Percentiles rank a stretch among this genome's conserved stretches.
Conservation (phyloP, 495 filamentous ascomycete species). For the Xylaria telfairii region DNA sequence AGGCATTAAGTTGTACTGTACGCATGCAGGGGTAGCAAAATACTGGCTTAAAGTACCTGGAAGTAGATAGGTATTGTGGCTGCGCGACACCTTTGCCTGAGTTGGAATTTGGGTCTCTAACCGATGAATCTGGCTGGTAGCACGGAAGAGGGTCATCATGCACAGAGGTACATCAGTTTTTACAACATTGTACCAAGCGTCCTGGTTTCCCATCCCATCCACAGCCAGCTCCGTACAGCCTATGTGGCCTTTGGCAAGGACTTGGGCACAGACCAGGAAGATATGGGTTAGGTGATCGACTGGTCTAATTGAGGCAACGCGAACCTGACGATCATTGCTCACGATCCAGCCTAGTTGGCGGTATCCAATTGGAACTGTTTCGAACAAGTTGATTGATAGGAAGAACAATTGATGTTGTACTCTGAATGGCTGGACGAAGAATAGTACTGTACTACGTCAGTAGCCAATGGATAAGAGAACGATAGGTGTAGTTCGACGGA, state of each 20-base stretch:
- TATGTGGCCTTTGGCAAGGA: too few relatives aligned
- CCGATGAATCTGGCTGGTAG: background rate
- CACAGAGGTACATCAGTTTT: slow-evolving; percentile 5
- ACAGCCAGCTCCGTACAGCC: background rate
- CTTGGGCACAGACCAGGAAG: background rate
- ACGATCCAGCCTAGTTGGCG: background rate
- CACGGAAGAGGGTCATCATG: background rate
- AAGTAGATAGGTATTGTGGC: background rate
- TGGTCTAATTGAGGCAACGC: background rate
- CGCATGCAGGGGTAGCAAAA: slow-evolving; percentile 10
- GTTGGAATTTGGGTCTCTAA: background rate
- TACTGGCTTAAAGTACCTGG: background rate
- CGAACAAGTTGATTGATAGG: background rate
- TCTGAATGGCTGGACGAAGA: slow-evolving; percentile 17
- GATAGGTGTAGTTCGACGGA: slow-evolving; percentile 25
- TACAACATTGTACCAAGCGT: background rate
- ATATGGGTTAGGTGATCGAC: slow-evolving; percentile 24
- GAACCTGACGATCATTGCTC: slow-evolving; percentile 16
- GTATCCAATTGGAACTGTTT: slow-evolving; percentile 7
- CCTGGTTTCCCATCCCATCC: background rate
- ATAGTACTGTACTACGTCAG: slow-evolving; percentile 17
- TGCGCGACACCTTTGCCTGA: background rate
- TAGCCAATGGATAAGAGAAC: slow-evolving; percentile 25
- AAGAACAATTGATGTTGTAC: background rate
- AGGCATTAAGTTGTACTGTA: background rate